Conservation (phyloP, 2,329 filamentous ascomycete genomes). For the Penicillium sclerotigenum region DNA sequence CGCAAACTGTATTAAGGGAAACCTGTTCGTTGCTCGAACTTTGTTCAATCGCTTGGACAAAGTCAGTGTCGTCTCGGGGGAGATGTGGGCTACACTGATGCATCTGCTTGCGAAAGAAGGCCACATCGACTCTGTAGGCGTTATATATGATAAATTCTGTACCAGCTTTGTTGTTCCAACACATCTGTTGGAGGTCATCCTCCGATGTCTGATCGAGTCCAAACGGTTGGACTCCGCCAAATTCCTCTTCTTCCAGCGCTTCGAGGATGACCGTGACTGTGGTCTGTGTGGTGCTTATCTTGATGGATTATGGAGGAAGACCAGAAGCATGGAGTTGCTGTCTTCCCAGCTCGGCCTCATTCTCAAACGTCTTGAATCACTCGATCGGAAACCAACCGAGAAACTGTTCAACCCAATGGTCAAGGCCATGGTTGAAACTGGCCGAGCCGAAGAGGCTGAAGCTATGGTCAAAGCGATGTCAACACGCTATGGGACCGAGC, state of each 20-base stretch:
- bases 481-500: slow-evolving; percentile 27
- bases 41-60: slow-evolving; percentile 37
- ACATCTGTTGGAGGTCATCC: slow-evolving; percentile 34
- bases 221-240: slow-evolving; percentile 39
- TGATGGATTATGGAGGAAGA: slow-evolving; percentile 40
- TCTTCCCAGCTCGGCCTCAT: slow-evolving; percentile 35
- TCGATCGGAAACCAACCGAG: slow-evolving; percentile 34
- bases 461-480: slow-evolving; percentile 37
- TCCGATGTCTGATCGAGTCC: slow-evolving; percentile 39
- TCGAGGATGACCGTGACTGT: slow-evolving; percentile 35
- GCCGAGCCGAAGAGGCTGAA: slow-evolving; percentile 35
- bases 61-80: slow-evolving; percentile 29
- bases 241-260: slow-evolving; percentile 32
- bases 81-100: slow-evolving; percentile 40
- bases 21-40: slow-evolving; percentile 39
- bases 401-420: slow-evolving; percentile 43
- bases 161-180: slow-evolving; percentile 29
- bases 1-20: slow-evolving; percentile 36
- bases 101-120: slow-evolving; percentile 35
- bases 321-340: slow-evolving; percentile 35
- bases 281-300: slow-evolving; percentile 39
- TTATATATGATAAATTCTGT: slow-evolving; percentile 30
- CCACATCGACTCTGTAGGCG: slow-evolving; percentile 37
- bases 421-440: slow-evolving; percentile 40
- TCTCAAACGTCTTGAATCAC: slow-evolving; percentile 25